These are phyloP conservation scores for Saturnispora quitensis DNA, from an alignment of 805 yeast species.

Conservation along the genomic window DNA sequence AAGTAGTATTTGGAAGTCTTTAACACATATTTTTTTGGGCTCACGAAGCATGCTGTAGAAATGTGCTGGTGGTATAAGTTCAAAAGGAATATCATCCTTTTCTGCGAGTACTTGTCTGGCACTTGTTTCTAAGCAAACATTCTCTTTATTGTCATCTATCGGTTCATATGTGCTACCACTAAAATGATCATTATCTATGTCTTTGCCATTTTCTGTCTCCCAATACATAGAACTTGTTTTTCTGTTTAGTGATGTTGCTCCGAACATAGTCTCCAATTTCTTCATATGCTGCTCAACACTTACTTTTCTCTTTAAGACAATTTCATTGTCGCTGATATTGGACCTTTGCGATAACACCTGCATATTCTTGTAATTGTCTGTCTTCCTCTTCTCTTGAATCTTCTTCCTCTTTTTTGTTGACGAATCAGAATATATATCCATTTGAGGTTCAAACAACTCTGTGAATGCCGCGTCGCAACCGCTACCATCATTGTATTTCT, in stretches of 20 bases:
- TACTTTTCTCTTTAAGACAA: background rate
- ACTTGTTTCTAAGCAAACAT: background rate
- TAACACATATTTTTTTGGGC: background rate
- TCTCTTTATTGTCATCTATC: background rate
- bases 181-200: background rate
- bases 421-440: background rate
- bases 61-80: background rate
- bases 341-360: background rate
- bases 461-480: background rate
- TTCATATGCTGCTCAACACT: background rate
- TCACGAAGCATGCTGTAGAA: background rate
- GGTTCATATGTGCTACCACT: background rate
- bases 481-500: background rate
- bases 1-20: constrained; percentile 7
- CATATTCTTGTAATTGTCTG: background rate
- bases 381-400: background rate
- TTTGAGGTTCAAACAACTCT: background rate
- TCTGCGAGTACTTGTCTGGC: background rate
- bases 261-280: background rate
- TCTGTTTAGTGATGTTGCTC: background rate
- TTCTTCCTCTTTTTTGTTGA: background rate
- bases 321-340: background rate
- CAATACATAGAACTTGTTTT: background rate
- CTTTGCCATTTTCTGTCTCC: background rate
- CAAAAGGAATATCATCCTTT: background rate